phyloP scores from a whole-genome alignment of 2,329 filamentous ascomycete genomes.

The Arthroderma sp. region DNA sequence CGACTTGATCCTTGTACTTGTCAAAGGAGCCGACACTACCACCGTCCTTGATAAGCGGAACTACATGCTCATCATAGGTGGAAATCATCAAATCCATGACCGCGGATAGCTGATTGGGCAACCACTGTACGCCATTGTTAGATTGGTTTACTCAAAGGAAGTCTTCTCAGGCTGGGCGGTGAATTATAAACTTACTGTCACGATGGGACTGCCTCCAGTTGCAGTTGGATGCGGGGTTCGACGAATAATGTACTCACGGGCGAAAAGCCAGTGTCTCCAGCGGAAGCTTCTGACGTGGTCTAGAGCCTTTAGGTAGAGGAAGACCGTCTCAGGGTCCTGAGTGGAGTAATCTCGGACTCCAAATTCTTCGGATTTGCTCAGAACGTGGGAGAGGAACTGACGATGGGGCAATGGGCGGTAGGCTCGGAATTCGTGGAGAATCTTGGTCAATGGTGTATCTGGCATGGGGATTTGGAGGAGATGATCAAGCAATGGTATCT shows the following conservation, averaged over 20 bases:
- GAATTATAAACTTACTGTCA: constrained; percentile 24
- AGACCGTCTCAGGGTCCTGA: constrained; percentile 27
- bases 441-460: constrained; percentile 72
- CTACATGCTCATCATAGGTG: constrained; percentile 29
- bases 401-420: constrained; percentile 85
- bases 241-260: constrained; percentile 36
- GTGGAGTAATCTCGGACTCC: constrained; percentile 26
- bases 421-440: constrained; percentile 74
- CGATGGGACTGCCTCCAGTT: constrained; percentile 36
- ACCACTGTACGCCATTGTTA: constrained; percentile 27
- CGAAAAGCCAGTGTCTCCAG: constrained; percentile 38
- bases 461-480: constrained; percentile 80
- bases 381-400: constrained; percentile 65
- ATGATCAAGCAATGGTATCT: constrained; percentile 70
- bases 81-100: constrained; percentile 34
- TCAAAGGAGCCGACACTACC: constrained; percentile 15
- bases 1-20: constrained; percentile 16
- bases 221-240: constrained; percentile 34
- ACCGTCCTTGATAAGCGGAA: constrained; percentile 18
- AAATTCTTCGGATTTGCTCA: constrained; percentile 37
- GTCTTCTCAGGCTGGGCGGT: not conserved
- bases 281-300: constrained; percentile 37
- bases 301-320: constrained; percentile 32
- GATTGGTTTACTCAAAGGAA: not conserved
- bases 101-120: constrained; percentile 35